Conservation (phyloP, 2,329 filamentous ascomycete genomes). For the Cercospora canescens region DNA sequence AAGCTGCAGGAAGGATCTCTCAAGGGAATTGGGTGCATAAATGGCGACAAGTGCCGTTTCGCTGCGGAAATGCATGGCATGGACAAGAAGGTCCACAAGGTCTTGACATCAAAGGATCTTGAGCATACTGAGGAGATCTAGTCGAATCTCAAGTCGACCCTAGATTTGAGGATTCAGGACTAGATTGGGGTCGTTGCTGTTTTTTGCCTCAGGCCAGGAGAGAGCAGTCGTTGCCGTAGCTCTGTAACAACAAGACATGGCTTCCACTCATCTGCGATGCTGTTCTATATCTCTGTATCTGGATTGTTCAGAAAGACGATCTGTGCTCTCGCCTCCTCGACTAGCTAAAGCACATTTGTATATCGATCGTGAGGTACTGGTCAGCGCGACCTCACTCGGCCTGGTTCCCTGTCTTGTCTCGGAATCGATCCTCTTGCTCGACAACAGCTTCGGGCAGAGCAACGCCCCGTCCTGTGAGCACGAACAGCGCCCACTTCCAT, state of each 20-base stretch:
- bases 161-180: background rate
- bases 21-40: constrained; percentile 57
- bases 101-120: constrained; percentile 27
- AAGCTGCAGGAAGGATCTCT: constrained; percentile 40
- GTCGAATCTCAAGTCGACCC: background rate
- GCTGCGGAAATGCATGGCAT: constrained; percentile 58
- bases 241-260: background rate
- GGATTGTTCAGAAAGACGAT: background rate
- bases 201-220: background rate
- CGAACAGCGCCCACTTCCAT: constrained; percentile 87
- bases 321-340: background rate
- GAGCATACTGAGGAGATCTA: constrained; percentile 10
- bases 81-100: constrained; percentile 58
- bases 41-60: constrained; percentile 60
- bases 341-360: background rate
- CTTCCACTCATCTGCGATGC: background rate
- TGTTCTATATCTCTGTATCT: background rate
- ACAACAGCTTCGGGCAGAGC: constrained; percentile 67
- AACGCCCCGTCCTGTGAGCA: constrained; percentile 73
- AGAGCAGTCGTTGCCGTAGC: background rate
- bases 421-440: constrained; percentile 61
- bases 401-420: constrained; percentile 45
- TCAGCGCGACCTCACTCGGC: background rate
- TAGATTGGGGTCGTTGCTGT: background rate
- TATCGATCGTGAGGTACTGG: background rate